Conservation (phyloP, 2,329 filamentous ascomycete species). For the Leptoxyphium fumago region DNA sequence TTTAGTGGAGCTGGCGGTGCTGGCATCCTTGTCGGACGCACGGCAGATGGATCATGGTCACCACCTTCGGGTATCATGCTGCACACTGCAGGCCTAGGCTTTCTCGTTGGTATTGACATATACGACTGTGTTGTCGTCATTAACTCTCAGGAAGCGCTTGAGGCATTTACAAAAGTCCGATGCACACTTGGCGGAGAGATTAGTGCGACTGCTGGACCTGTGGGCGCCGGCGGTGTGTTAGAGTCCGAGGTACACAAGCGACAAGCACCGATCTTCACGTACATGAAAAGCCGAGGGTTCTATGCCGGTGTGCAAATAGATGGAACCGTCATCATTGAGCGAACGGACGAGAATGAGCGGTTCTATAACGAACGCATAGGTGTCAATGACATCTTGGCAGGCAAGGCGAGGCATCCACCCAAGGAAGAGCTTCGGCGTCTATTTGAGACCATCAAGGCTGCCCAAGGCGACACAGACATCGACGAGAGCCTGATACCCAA, state of each 20-base stretch:
- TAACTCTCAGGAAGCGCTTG: constrained; percentile 70
- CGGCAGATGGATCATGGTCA: constrained; percentile 79
- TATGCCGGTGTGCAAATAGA: constrained; percentile 80
- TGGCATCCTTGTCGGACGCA: constrained; percentile 70
- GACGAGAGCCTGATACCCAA: constrained; percentile 53
- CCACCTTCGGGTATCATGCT: constrained; percentile 81
- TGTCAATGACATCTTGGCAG: constrained; percentile 47
- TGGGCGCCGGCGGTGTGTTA: constrained; percentile 59
- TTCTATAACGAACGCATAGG: constrained; percentile 61
- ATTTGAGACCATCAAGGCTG: constrained; percentile 72
- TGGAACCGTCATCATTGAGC: constrained; percentile 72
- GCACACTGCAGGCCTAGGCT: constrained; percentile 77
- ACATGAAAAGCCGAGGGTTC: constrained; percentile 78
- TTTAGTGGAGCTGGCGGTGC: constrained; percentile 82
- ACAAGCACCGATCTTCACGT: constrained; percentile 62
- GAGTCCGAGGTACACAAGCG: constrained; percentile 55
- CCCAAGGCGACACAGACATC: constrained; percentile 67
- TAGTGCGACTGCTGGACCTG: constrained; percentile 59
- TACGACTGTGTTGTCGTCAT: constrained; percentile 93
- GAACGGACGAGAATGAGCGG: constrained; percentile 72
- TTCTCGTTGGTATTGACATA: constrained; percentile 81
- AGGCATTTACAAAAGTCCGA: constrained; percentile 66
- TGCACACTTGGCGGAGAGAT: constrained; percentile 74
- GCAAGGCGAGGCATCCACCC: constrained; percentile 44
- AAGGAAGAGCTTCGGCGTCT: constrained; percentile 41